Conservation (phyloP, 257 asterid species). For the Ballota nigra region DNA sequence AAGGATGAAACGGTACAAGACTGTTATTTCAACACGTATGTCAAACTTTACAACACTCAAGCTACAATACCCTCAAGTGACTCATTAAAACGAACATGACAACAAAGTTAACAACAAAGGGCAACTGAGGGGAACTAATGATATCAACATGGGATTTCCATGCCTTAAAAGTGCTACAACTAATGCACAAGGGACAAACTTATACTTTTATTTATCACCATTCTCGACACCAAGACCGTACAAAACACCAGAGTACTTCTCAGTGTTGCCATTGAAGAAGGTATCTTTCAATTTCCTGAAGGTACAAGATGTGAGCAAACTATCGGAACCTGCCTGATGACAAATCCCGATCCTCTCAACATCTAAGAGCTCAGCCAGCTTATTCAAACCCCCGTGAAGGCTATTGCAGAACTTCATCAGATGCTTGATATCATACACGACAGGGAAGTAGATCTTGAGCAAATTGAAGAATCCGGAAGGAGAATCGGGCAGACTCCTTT, state of each 20-base stretch:
- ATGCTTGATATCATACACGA: slow-evolving; percentile 41
- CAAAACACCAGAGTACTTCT: slow-evolving; percentile 38
- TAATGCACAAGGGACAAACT: slow-evolving; percentile 5
- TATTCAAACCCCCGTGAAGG: slow-evolving; percentile 42
- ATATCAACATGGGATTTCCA: slow-evolving; percentile 22
- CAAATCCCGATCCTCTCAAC: slow-evolving; percentile 39
- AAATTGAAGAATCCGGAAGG: slow-evolving; percentile 30
- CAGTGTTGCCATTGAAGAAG: slow-evolving; percentile 31
- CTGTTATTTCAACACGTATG: slow-evolving; percentile 28
- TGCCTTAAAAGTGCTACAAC: slow-evolving; percentile 23
- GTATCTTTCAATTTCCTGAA: slow-evolving; percentile 40
- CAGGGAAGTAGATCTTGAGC: slow-evolving; percentile 34
- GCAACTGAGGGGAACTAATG: slow-evolving; percentile 29
- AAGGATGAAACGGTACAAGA: slow-evolving; percentile 10
- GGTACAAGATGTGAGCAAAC: slow-evolving; percentile 33
- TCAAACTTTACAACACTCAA: slow-evolving; percentile 36
- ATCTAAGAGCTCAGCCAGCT: slow-evolving; percentile 39
- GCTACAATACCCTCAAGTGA: slow-evolving; percentile 34
- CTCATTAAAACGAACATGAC: slow-evolving; percentile 14
- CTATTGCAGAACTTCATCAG: slow-evolving; percentile 45
- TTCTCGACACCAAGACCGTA: slow-evolving; percentile 40
- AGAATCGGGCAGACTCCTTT: slow-evolving; percentile 29
- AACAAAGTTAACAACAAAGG: slow-evolving; percentile 18
- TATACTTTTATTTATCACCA: slow-evolving; percentile 28
- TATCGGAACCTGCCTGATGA: slow-evolving; percentile 46